Percentiles rank a stretch among this genome's conserved stretches.
phyloP scores from a whole-genome alignment of 768 basidiomycete genomes.

The Tulasnella sp. region DNA sequence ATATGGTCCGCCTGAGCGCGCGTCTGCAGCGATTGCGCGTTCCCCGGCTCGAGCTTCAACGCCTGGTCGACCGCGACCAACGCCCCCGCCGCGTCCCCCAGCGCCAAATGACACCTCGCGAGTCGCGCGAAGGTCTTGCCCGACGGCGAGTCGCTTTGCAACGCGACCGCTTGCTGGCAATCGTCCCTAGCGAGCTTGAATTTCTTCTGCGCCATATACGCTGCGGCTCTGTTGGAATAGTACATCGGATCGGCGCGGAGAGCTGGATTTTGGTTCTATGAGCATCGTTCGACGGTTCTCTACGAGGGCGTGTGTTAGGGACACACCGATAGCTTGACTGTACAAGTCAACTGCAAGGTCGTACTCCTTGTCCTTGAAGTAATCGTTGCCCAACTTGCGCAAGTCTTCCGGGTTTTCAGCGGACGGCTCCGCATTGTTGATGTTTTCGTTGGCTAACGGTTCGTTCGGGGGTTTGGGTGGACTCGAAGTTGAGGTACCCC shows the following conservation, averaged over 20 bases:
- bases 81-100: slow-evolving; percentile 58
- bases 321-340: slow-evolving; percentile 58
- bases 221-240: slow-evolving; percentile 76
- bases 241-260: slow-evolving; percentile 50
- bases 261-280: neutral
- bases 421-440: slow-evolving; percentile 13
- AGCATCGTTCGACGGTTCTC: neutral
- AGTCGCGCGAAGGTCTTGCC: slow-evolving; percentile 73
- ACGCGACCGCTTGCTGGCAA: slow-evolving; percentile 58
- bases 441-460: neutral
- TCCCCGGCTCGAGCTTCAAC: slow-evolving; percentile 49
- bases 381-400: slow-evolving; percentile 65
- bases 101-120: slow-evolving; percentile 71
- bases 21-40: slow-evolving; percentile 48
- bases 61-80: slow-evolving; percentile 53
- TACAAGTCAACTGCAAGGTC: slow-evolving; percentile 62
- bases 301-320: slow-evolving; percentile 6
- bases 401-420: slow-evolving; percentile 33
- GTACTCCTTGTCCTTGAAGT: slow-evolving; percentile 58
- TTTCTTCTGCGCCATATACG: slow-evolving; percentile 69
- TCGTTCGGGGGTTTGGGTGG: neutral
- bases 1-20: slow-evolving; percentile 49
- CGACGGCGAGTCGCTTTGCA: slow-evolving; percentile 51
- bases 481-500: neutral
- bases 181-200: slow-evolving; percentile 66